Base-by-base conservation (phyloP, 2,329 filamentous ascomycete genomes). In the Scytalidium lignicola region DNA sequence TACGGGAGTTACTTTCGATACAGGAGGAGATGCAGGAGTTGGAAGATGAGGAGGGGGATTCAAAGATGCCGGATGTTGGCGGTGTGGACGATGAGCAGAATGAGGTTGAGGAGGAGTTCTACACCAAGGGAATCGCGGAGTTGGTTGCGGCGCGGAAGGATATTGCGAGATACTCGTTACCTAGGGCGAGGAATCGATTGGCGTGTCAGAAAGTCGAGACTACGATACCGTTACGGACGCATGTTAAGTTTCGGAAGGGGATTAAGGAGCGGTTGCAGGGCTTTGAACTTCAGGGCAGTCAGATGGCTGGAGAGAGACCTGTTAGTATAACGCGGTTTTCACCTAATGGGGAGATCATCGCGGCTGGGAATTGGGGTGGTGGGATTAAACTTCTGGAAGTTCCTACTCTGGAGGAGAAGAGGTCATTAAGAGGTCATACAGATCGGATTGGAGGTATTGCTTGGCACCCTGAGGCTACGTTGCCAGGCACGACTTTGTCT, bases 301-400 rank as follows among this genome's bases (percentile, higher is more conserved):
- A 99, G 69, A 92, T 90, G 51, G 90, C 90, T 0, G 90, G 90
- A 44, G 91, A 97, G 57, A 79, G 93, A 37, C 88, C 95, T 18
- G 82, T 99, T 48, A 92, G 90, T 67, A 92, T 97, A 70, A 89
- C 90, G 43, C 82, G 93, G 49, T 91, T 99, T 70, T 85, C 92
- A 7, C 93, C 93, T 1, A 86, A 88, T 60, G 88, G 90, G 15
- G 77, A 92, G 65, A 76, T 86, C 9, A 79, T 97, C 29, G 93
- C 92, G 2, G 88, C 90, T 2, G 93, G 93, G 37, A 96, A 95
- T 63, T 97, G 91, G 90, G 88, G 85, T 46, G 93, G 93, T 46
- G 86, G 88, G 45, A 84, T 99, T 55, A 92, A 90, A 61, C 71
- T 99, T 50, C 79, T 97, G 51, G 83, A 86, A 50, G 85, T 96